phyloP scores from a whole-genome alignment of 352 stramenopile genomes.

The Phytophthora cryptogea region DNA sequence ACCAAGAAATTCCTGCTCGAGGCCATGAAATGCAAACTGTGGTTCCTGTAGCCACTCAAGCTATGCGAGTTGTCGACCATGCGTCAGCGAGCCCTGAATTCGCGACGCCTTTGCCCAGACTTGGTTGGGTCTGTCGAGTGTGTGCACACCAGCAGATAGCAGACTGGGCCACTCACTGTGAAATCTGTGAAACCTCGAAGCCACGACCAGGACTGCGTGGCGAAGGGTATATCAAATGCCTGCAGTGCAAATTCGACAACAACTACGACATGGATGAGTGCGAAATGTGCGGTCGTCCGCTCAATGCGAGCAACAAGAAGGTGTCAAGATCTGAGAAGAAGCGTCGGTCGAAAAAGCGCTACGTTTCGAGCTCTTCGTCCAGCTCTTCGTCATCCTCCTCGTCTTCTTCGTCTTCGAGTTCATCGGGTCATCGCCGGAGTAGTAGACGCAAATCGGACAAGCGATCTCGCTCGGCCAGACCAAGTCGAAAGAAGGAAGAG shows the following conservation, averaged over 20 bases:
- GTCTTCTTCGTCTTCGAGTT: slow-evolving; percentile 38
- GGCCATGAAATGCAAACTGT: slow-evolving; percentile 37
- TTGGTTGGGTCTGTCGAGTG: slow-evolving; percentile 71
- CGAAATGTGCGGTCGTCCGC: slow-evolving; percentile 60
- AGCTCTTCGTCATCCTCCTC: slow-evolving; percentile 35
- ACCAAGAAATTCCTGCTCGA: slow-evolving; percentile 22
- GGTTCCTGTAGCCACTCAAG: slow-evolving; percentile 34
- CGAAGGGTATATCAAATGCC: slow-evolving; percentile 60
- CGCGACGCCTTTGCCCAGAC: slow-evolving; percentile 34
- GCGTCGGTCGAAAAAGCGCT: slow-evolving; percentile 41
- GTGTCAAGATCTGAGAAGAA: slow-evolving; percentile 34
- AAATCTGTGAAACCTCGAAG: slow-evolving; percentile 75
- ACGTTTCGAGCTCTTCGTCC: slow-evolving; percentile 42
- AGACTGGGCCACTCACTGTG: slow-evolving; percentile 72
- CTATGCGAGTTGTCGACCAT: slow-evolving; percentile 37
- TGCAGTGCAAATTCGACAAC: slow-evolving; percentile 77
- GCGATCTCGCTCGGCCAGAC: slow-evolving; percentile 26
- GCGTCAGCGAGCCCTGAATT: slow-evolving; percentile 32
- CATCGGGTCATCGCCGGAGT: slow-evolving; percentile 31
- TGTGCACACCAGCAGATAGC: slow-evolving; percentile 71
- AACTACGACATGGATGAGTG: slow-evolving; percentile 74
- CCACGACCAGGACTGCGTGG: slow-evolving; percentile 50
- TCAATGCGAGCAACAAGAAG: slow-evolving; percentile 45
- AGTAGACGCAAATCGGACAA: slow-evolving; percentile 39
- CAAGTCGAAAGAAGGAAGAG: slow-evolving; percentile 27